These are phyloP conservation scores for Carpinus viminea DNA, from an alignment of 306 rosid species.

Conservation along the genomic window DNA sequence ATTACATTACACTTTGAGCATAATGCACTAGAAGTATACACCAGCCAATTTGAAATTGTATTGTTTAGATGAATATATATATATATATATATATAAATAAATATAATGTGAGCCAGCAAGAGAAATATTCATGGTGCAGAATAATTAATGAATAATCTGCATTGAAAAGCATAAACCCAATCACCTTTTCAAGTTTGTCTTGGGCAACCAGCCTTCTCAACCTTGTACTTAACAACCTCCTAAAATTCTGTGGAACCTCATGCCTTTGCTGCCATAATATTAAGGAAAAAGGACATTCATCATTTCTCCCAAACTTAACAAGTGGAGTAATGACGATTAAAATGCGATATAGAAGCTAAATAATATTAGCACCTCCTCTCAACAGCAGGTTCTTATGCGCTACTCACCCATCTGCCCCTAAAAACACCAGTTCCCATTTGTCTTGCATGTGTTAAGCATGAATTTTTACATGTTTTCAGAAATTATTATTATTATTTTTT, in stretches of 20 bases:
- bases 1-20: not conserved
- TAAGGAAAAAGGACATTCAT: not conserved
- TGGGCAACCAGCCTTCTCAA: slow-evolving; percentile 42
- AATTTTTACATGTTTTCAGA: not conserved
- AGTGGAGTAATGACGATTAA: not conserved
- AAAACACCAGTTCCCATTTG: not conserved
- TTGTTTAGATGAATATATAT: not conserved
- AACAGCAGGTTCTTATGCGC: slow-evolving; percentile 1
- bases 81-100: too few species aligned
- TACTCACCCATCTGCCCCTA: not conserved
- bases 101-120: not conserved
- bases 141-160: not conserved
- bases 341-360: not conserved
- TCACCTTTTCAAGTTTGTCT: slow-evolving; percentile 47
- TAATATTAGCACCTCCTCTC: not conserved
- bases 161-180: not conserved
- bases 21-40: not conserved
- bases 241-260: slow-evolving; percentile 40
- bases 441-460: slow-evolving; percentile 8
- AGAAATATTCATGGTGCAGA: not conserved
- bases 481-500: not conserved
- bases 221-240: slow-evolving; percentile 34
- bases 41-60: not conserved
- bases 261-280: slow-evolving; percentile 40
- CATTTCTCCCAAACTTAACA: not conserved